These are phyloP conservation scores for Boeremia exigua DNA, from an alignment of 2,329 filamentous ascomycete genomes.

Conservation along the genomic window DNA sequence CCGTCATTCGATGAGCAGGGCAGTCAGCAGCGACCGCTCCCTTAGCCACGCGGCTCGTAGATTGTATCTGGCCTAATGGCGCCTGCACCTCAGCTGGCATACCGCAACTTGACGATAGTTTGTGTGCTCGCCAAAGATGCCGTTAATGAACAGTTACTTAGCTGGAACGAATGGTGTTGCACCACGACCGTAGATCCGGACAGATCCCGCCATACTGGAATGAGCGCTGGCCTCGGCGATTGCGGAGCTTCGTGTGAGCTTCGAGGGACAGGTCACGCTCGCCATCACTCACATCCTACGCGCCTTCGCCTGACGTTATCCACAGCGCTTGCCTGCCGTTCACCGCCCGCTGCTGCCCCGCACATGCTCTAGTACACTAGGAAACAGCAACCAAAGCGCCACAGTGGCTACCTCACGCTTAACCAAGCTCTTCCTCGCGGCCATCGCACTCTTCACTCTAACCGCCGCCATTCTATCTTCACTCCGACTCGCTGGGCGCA, in stretches of 20 bases:
- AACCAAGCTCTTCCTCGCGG: conserved; percentile 55
- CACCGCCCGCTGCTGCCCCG: conserved; percentile 15
- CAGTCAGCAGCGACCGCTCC: not conserved
- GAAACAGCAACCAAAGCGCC: conserved; percentile 5
- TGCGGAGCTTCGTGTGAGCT: conserved; percentile 12
- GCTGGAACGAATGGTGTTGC: conserved; percentile 11
- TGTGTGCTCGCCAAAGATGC: not conserved
- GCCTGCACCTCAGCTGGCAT: not conserved
- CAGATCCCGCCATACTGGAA: conserved; percentile 10
- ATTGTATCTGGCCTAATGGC: not conserved
- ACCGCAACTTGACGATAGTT: not conserved
- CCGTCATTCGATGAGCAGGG: not conserved
- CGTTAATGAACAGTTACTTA: not conserved
- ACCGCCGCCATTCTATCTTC: conserved; percentile 71
- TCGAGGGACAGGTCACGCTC: conserved; percentile 17
- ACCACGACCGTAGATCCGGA: conserved; percentile 9
- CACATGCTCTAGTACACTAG: conserved; percentile 8
- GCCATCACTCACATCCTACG: conserved; percentile 10
- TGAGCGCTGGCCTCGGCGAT: conserved; percentile 12
- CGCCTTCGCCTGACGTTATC: conserved; percentile 9
- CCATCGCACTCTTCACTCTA: conserved; percentile 63
- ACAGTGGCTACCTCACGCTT: conserved; percentile 46
- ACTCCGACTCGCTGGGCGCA: conserved; percentile 63
- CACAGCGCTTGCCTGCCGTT: conserved; percentile 12
- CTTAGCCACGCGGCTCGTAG: not conserved